phyloP scores from a whole-genome alignment of 2,329 filamentous ascomycete species.

The Cercospora berteroae region DNA sequence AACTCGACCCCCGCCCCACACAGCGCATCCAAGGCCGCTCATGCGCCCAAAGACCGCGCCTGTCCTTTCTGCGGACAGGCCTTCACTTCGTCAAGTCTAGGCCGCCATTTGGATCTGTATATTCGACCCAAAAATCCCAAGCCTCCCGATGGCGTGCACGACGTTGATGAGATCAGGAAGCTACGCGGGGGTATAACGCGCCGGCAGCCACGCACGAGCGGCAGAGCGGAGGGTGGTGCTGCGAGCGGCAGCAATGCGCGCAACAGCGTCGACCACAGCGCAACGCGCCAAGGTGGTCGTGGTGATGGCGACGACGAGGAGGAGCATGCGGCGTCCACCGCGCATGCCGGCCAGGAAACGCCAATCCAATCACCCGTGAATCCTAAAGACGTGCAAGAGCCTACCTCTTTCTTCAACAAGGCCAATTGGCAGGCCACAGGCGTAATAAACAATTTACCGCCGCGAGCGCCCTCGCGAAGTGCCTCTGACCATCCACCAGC shows the following conservation, averaged over 20 bases:
- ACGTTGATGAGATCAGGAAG: constrained; percentile 84
- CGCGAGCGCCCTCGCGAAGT: constrained; percentile 29
- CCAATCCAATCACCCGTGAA: constrained; percentile 26
- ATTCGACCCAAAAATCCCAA: constrained; percentile 93
- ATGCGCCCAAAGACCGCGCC: constrained; percentile 68
- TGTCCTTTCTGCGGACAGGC: constrained; percentile 86
- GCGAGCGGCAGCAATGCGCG: constrained; percentile 11
- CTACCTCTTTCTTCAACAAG: constrained; percentile 52
- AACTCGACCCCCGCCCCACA: constrained; percentile 19
- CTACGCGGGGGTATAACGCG: constrained; percentile 82
- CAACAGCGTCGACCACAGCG: constrained; percentile 1
- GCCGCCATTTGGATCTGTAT: constrained; percentile 89
- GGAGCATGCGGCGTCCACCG: neutral
- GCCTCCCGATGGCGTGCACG: constrained; percentile 78
- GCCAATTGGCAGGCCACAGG: constrained; percentile 74
- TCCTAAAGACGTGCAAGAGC: constrained; percentile 17
- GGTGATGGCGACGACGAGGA: constrained; percentile 1
- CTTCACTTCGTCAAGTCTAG: constrained; percentile 91
- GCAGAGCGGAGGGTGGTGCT: constrained; percentile 23
- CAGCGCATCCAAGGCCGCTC: constrained; percentile 44
- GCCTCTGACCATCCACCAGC: constrained; percentile 20
- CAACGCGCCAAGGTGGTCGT: constrained; percentile 4
- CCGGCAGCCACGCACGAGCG: constrained; percentile 65
- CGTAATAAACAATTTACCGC: constrained; percentile 70
- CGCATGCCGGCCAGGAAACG: constrained; percentile 10